Base-by-base conservation (phyloP, 176 grass and related monocot species). In the Phoenix dactylifera region DNA sequence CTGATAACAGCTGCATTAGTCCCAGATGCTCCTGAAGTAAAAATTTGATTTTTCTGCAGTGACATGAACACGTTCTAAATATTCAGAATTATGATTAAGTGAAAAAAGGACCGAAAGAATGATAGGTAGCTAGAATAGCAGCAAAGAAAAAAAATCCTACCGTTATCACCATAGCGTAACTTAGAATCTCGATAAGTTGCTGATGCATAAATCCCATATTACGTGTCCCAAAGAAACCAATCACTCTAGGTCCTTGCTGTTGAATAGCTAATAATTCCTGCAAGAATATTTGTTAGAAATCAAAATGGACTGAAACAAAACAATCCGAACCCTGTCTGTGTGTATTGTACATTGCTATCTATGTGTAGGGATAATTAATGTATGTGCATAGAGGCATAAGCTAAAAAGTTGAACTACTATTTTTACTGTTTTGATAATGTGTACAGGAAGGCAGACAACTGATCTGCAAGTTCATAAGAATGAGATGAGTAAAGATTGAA, bases 141-240 rank as follows among this genome's bases (percentile, higher is more conserved):
- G 20, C 12, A 74, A 74, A 58, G 56, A 59, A 2, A 16, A 3
- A 3, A 14, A 55, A 9, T 24, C 50, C 15, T 89, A 93, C 88
- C 61, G 85, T 89, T 86, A 99, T 93, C 63, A 99, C 82, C 94
- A 99, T 99, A 17, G 94, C 88, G 81, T 99, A 99, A 75, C 94
- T 99, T 20, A 93, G 76, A 82, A 99, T 99, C 79, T 99, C 94
- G 62, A 99, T 99, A 71, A 99, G 94, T 60, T 99, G 88, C 69
- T 99, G 94, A 64, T 99, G 94, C 88, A 99, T 99, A 56, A 69
- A 99, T 5, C 94, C 94, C 94, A 99, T 93, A 62, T 99, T 93
- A 60, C 85, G 88, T n/a, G 94, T 99, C 59, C 94, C 94, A 66
- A 99, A 99, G 70, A 99, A 99, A 60, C 88, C 88, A 75, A 99